Conservation (phyloP, 345 rosid species). For the Eucalyptus guilfoylei region DNA sequence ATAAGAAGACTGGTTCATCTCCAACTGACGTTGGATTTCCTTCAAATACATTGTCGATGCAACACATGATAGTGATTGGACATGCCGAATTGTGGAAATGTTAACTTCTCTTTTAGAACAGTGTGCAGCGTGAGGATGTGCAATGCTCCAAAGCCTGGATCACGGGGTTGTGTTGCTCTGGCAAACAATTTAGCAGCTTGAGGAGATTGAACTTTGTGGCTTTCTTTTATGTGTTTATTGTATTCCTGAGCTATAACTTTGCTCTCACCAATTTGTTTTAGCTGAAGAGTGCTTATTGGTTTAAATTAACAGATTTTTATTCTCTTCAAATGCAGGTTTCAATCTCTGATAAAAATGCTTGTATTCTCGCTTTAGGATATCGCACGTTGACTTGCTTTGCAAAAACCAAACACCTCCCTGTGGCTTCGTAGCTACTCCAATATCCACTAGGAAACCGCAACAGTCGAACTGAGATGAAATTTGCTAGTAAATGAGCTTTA, state of each 20-base stretch:
- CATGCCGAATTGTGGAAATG: conserved; percentile 90
- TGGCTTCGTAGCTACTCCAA: too few relatives aligned
- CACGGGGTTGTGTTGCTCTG: conserved; percentile 40
- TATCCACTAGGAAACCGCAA: too few relatives aligned
- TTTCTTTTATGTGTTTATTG: neutral
- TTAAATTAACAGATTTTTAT: too few relatives aligned
- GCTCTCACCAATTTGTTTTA: too few relatives aligned
- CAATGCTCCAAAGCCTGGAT: conserved; percentile 90
- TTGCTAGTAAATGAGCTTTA: too few relatives aligned
- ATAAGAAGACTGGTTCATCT: neutral
- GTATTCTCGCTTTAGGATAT: too few relatives aligned
- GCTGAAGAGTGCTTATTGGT: too few relatives aligned
- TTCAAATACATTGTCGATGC: conserved; percentile 39
- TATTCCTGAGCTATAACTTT: too few relatives aligned
- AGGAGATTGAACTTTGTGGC: neutral
- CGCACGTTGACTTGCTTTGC: too few relatives aligned
- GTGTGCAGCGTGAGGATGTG: conserved; percentile 93
- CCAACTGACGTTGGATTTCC: neutral
- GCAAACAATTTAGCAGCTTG: neutral
- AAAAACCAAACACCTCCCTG: too few relatives aligned
- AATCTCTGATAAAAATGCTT: neutral
- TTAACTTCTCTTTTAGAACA: conserved; percentile 86
- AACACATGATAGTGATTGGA: conserved; percentile 41
- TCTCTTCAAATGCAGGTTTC: too few relatives aligned
- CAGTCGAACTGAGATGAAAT: too few relatives aligned